phyloP scores from a whole-genome alignment of 192 early-diverging fungal species.

The Hyaloraphidium curvatum region DNA sequence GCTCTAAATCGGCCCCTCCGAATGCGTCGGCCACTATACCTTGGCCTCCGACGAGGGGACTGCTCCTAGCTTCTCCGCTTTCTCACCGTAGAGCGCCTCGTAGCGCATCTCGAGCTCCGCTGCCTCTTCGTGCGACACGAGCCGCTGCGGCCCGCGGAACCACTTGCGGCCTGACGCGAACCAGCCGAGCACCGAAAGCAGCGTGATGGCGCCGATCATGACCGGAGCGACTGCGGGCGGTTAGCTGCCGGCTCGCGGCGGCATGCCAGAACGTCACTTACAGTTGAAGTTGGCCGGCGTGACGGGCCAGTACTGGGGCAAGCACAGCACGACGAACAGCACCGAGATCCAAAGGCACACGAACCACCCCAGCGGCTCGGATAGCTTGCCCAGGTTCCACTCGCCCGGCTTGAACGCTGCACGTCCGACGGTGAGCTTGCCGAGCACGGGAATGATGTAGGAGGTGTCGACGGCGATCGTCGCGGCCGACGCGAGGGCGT shows the following conservation, averaged over 20 bases:
- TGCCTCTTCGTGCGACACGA: background rate
- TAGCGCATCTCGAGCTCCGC: background rate
- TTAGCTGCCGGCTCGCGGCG: background rate
- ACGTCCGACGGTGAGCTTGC: slow-evolving; percentile 13
- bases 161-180: slow-evolving; percentile 15
- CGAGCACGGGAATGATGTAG: slow-evolving; percentile 13
- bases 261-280: too few relatives aligned
- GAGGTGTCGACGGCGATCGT: slow-evolving; percentile 16
- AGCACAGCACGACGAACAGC: slow-evolving; percentile 17
- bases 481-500: slow-evolving; percentile 18
- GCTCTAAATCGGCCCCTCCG: too few relatives aligned
- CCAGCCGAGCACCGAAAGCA: slow-evolving; percentile 2
- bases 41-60: too few relatives aligned
- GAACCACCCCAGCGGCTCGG: slow-evolving; percentile 14
- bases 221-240: slow-evolving; percentile 12
- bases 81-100: too few relatives aligned
- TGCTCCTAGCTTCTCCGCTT: too few relatives aligned
- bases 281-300: slow-evolving; percentile 12
- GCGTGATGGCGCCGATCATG: slow-evolving; percentile 13
- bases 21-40: too few relatives aligned
- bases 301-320: slow-evolving; percentile 18
- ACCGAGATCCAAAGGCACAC: slow-evolving; percentile 19
- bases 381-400: slow-evolving; percentile 18
- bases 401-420: slow-evolving; percentile 16
- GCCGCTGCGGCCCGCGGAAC: slow-evolving; percentile 9